Evolutionary conservation across 768 basidiomycete genomes (phyloP).

Genomic region (Tricholoma sp.): DNA sequence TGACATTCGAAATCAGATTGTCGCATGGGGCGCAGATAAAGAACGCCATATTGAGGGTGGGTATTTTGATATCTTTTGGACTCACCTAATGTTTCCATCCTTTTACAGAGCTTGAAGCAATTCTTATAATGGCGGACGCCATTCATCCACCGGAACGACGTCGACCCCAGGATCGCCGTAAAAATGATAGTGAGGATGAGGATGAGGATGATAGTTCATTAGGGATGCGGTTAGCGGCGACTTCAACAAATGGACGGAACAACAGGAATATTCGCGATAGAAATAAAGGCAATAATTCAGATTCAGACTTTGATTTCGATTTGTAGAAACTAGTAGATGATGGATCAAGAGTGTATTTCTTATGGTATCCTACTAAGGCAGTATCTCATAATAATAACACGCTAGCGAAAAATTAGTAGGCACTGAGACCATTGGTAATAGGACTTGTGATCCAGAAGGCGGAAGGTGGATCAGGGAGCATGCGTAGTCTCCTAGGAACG

Average conservation of each 20-base stretch:
- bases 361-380: background rate
- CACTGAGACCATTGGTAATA: background rate
- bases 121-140: constrained; percentile 59
- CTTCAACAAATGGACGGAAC: constrained; percentile 46
- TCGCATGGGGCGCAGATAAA: constrained; percentile 78
- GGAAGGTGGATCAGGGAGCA: background rate
- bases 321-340: constrained; percentile 31
- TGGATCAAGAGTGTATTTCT: background rate
- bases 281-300: constrained; percentile 43
- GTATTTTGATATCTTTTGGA: background rate
- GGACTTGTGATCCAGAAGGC: background rate
- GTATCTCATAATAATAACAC: background rate
- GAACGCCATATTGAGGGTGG: constrained; percentile 76
- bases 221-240: constrained; percentile 50
- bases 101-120: constrained; percentile 60
- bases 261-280: constrained; percentile 52
- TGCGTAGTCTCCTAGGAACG: background rate
- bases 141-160: constrained; percentile 52
- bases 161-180: constrained; percentile 22
- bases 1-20: constrained; percentile 81
- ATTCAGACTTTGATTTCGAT: constrained; percentile 76
- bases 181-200: constrained; percentile 42
- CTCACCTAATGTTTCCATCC: constrained; percentile 1
- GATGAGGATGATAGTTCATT: constrained; percentile 46
- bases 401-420: background rate